Percentiles rank a stretch among this genome's conserved stretches.
These are phyloP conservation scores for Pestalotiopsis sp. DNA, from an alignment of 2,329 filamentous ascomycete species.

Conservation along the genomic window DNA sequence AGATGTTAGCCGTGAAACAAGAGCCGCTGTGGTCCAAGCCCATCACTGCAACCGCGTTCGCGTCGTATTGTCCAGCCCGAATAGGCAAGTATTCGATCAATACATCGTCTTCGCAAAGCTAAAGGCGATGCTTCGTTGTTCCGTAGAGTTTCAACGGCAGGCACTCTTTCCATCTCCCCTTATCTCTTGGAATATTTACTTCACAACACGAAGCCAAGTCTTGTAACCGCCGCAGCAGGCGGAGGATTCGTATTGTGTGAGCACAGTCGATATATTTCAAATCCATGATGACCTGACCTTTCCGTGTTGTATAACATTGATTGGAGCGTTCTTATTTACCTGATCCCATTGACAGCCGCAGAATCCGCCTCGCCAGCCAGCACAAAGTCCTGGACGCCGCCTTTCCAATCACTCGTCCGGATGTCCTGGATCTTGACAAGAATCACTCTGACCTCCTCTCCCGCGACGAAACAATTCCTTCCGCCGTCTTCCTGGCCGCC, in stretches of 20 bases:
- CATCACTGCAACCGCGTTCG: background rate
- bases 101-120: background rate
- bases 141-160: no score
- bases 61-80: background rate
- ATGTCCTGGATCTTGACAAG: slow-evolving; percentile 84
- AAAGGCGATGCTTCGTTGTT: background rate
- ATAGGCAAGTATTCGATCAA: background rate
- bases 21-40: background rate
- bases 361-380: slow-evolving; percentile 29
- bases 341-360: background rate
- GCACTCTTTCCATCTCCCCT: no score
- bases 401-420: slow-evolving; percentile 92
- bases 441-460: slow-evolving; percentile 84
- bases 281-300: background rate
- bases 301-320: background rate
- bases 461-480: slow-evolving; percentile 71
- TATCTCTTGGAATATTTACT: no score
- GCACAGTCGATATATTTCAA: background rate
- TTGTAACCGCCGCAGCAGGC: no score
- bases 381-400: slow-evolving; percentile 81
- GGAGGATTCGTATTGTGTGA: no score
- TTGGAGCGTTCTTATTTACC: background rate
- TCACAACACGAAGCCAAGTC: no score
- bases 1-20: background rate
- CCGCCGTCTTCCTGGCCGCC: slow-evolving; percentile 50